These are phyloP conservation scores for Xylaria arbuscula DNA, from an alignment of 2,329 filamentous ascomycete genomes.

Conservation along the genomic window DNA sequence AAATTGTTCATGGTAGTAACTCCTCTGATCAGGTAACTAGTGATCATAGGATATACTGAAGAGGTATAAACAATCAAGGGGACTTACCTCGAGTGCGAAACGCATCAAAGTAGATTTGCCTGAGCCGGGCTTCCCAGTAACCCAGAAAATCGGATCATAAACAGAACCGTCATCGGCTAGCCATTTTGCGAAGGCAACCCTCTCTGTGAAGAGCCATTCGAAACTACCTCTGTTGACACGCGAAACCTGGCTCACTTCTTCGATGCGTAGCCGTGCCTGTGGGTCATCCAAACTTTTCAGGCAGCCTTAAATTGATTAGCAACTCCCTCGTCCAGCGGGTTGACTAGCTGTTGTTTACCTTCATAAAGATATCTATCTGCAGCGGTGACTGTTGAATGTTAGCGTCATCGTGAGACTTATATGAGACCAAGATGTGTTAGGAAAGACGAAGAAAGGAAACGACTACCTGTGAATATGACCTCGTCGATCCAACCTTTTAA, in stretches of 20 bases:
- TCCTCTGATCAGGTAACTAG: neutral
- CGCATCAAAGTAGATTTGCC: slow-evolving; percentile 12
- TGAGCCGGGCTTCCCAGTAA: slow-evolving; percentile 4
- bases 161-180: neutral
- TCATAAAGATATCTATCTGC: neutral
- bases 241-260: neutral
- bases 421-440: no score
- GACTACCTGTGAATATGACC: neutral
- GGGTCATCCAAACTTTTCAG: neutral
- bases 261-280: neutral
- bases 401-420: neutral
- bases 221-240: slow-evolving; percentile 1
- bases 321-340: neutral
- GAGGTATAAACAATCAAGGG: neutral
- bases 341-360: neutral
- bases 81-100: neutral
- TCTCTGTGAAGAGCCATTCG: neutral
- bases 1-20: neutral
- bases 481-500: slow-evolving; percentile 4
- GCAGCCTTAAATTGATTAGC: neutral
- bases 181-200: neutral
- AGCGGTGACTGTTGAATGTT: neutral
- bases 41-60: neutral
- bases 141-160: slow-evolving; percentile 8
- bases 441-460: neutral